phyloP scores from a whole-genome alignment of 2,329 filamentous ascomycete genomes.

The Apiospora aurea region DNA sequence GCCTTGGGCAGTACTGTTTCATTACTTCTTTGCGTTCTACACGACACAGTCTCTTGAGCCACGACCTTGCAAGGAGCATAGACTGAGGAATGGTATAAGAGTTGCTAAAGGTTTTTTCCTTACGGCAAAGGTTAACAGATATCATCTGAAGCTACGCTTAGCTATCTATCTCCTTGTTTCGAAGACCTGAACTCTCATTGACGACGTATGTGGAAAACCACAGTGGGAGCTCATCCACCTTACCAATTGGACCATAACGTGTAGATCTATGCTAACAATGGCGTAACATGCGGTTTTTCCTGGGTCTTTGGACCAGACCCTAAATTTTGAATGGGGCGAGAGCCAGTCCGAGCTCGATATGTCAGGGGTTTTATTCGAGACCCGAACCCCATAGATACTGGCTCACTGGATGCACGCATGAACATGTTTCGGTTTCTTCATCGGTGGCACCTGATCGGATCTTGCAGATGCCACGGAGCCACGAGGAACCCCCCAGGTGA shows the following conservation, averaged over 20 bases:
- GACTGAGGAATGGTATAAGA: neutral
- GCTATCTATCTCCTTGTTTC: neutral
- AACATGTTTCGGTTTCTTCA: conserved; percentile 20
- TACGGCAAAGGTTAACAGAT: neutral
- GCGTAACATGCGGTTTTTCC: neutral
- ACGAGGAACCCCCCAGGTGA: conserved; percentile 1
- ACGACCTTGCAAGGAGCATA: neutral
- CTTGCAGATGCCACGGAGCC: conserved; percentile 19
- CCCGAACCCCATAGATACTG: neutral
- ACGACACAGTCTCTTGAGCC: neutral
- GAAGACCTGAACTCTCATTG: neutral
- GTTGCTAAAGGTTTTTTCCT: neutral
- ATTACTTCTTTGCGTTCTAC: neutral
- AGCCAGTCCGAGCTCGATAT: conserved; percentile 3
- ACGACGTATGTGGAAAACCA: neutral
- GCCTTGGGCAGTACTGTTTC: neutral
- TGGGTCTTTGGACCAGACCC: neutral
- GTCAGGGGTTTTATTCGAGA: neutral
- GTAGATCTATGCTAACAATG: conserved; percentile 17
- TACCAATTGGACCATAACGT: neutral
- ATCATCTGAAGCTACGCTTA: neutral
- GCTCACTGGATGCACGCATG: conserved; percentile 15
- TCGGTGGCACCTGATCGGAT: conserved; percentile 20
- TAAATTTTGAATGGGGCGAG: neutral
- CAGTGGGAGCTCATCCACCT: neutral